Conservation (phyloP, 768 basidiomycete genomes). For the Dictyophora rubrovolvata region DNA sequence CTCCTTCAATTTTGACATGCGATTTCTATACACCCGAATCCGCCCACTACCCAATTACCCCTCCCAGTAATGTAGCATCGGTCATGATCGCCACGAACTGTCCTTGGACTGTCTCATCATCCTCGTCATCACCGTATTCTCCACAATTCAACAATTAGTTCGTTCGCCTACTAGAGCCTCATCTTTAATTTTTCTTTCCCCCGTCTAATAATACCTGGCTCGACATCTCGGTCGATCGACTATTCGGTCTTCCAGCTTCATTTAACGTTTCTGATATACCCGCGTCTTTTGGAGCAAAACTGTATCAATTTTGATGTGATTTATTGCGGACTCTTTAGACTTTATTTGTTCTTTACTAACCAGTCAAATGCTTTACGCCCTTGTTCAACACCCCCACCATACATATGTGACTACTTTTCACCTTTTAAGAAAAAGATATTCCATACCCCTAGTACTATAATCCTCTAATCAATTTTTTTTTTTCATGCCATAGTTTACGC, state of each 20-base stretch:
- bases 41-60: neutral
- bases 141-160: neutral
- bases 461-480: neutral
- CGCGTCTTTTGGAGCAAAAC: neutral
- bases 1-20: neutral
- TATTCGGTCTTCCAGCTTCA: constrained; percentile 3
- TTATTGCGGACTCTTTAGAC: constrained; percentile 4
- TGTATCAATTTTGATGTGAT: constrained; percentile 11
- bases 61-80: neutral
- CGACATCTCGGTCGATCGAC: constrained; percentile 8
- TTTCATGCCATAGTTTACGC: neutral
- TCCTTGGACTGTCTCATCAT: constrained; percentile 6
- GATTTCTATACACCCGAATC: neutral
- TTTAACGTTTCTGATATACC: neutral
- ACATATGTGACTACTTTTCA: no score
- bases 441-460: neutral
- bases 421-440: neutral
- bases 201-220: neutral
- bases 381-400: no score
- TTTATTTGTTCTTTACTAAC: neutral
- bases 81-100: neutral
- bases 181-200: neutral
- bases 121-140: constrained; percentile 7
- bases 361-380: neutral
- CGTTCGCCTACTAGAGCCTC: neutral